Evolutionary conservation across 2,329 filamentous ascomycete genomes (phyloP).

Genomic region (Cadophora malorum): DNA sequence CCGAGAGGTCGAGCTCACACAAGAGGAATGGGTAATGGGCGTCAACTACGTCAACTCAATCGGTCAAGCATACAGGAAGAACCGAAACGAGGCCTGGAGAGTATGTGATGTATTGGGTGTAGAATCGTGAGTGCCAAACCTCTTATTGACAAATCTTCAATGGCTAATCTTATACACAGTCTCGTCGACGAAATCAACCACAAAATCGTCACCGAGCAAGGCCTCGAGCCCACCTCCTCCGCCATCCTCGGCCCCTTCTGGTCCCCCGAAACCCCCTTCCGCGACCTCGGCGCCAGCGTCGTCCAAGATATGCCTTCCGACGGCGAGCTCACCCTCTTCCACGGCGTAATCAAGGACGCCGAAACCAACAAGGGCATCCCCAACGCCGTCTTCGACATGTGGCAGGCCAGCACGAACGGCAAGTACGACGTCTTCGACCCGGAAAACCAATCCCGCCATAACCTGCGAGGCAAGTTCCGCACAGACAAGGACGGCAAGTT

Average conservation of each 20-base stretch:
- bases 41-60: slow-evolving; percentile 78
- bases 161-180: slow-evolving; percentile 45
- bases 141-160: background rate
- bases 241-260: slow-evolving; percentile 89
- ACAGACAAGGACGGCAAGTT: slow-evolving; percentile 64
- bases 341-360: slow-evolving; percentile 59
- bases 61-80: slow-evolving; percentile 68
- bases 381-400: slow-evolving; percentile 66
- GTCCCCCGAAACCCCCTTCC: slow-evolving; percentile 72
- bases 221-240: slow-evolving; percentile 53
- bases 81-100: slow-evolving; percentile 76
- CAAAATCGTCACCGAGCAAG: slow-evolving; percentile 36
- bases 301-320: slow-evolving; percentile 54
- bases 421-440: slow-evolving; percentile 67
- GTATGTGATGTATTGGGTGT: slow-evolving; percentile 77
- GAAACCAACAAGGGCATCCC: slow-evolving; percentile 36
- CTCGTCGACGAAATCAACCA: slow-evolving; percentile 62
- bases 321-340: slow-evolving; percentile 63
- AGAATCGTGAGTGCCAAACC: slow-evolving; percentile 63
- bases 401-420: slow-evolving; percentile 66
- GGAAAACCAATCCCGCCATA: slow-evolving; percentile 63
- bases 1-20: slow-evolving; percentile 77
- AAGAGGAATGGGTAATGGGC: slow-evolving; percentile 78
- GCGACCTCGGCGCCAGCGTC: slow-evolving; percentile 74
- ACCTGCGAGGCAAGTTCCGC: slow-evolving; percentile 65